Evolutionary conservation across 192 early-diverging fungal genomes (phyloP), one percentile per base, ranked within the genome.

Genomic region (Entomortierella lignicola): DNA sequence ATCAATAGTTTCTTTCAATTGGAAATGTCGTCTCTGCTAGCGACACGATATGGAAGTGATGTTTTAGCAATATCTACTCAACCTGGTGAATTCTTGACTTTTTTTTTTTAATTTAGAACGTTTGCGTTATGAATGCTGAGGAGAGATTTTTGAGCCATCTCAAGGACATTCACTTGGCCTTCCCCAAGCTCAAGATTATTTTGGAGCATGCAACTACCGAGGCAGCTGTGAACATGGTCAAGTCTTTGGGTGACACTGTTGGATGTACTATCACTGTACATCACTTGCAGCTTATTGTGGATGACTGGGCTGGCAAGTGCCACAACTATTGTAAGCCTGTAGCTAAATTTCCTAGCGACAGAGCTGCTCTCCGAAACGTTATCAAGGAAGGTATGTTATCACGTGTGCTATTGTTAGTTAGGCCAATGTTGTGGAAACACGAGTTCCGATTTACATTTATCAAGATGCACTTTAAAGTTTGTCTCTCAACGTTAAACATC

Each of bases 241-340:
- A 98, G 82, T 91, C 93, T 15, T 81, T 97, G 55, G 96, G 96
- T 34, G 88, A 91, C 27, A 97, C 95, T 15, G 95, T 99, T 13
- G 98, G 89, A 0, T 97, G 96, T 80, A 94, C 92, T 13, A 97
- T 99, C 70, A 99, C 98, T 1, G 92, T 97, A 6, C 98, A 99
- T 83, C 97, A 99, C 77, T 80, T 99, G 69, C 84, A 92, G 55
- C 82, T 99, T 18, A 86, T 93, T 31, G 92, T 97, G 0, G 98
- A 99, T 72, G 97, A 99, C 82, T 99, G 98, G 98, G 98, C 98
- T 30, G 98, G 97, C 8, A 90, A 95, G 69, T 92, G 91, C 61
- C 98, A 99, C 71, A 89, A 96, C 81, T 99, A 96, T 82, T 99
- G 98, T 87, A 99, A 99, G 84, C 98, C 98, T 31, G 98, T 99